phyloP scores from a whole-genome alignment of 2,329 filamentous ascomycete species.

The Epichloe gansuensis region DNA sequence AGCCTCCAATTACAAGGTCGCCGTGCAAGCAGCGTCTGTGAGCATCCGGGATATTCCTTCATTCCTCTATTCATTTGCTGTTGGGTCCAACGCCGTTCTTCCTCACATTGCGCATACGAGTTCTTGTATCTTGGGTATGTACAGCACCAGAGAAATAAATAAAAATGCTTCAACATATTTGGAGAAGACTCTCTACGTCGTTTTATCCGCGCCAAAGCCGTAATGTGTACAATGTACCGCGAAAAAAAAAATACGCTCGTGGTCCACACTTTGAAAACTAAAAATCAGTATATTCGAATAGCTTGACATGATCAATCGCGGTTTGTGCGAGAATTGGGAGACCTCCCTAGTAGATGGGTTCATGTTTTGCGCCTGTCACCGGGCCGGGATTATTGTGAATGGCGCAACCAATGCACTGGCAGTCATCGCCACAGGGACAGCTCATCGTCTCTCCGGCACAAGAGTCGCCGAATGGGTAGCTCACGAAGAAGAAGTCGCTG shows the following conservation, averaged over 20 bases:
- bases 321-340: no score
- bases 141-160: background rate
- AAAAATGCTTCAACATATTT: background rate
- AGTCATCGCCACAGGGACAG: constrained; percentile 49
- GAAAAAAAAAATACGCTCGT: background rate
- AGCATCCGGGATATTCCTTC: background rate
- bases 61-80: background rate
- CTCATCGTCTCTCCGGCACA: constrained; percentile 37
- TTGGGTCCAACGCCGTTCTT: background rate
- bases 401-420: constrained; percentile 43
- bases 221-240: no score
- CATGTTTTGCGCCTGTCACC: background rate
- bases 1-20: no score
- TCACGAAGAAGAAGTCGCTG: constrained; percentile 48
- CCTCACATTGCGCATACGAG: background rate
- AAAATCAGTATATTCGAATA: no score
- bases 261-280: no score
- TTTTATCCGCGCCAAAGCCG: no score
- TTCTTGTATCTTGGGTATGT: background rate
- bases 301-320: no score
- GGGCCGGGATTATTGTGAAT: constrained; percentile 31
- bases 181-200: no score
- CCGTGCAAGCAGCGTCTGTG: no score
- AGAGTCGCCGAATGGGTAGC: constrained; percentile 34
- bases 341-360: background rate